Base-by-base conservation (phyloP, 441 rosid species). In the Bruguiera hainesii region DNA sequence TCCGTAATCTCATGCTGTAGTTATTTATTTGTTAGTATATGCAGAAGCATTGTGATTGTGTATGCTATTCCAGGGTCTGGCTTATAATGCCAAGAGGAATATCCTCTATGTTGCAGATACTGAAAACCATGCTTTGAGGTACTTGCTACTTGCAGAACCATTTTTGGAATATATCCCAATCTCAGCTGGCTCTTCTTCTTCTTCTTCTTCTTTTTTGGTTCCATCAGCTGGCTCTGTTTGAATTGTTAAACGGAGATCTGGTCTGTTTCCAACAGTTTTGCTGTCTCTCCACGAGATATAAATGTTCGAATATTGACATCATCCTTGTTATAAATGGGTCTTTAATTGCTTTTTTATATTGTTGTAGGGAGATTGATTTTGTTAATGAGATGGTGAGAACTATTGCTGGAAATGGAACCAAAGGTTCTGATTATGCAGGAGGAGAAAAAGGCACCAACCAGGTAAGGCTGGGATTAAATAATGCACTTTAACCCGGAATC, bases 91-190 rank as follows among this genome's bases (percentile, higher is more conserved):
- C 53, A 91, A 89, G 87, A 94, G 84, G 75, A 88, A 88, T 83
- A 50, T 89, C 60, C 91, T 94, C 28, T 94, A 89, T 78, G 96
- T 91, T 64, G 98, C 97, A 30, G 98, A 94, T 75, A 91, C 99
- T 1, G 98, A 94, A 83, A 94, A 89, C 68, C 99, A 94, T 76
- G 98, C 98, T 80, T 78, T 94, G 82, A 89, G 99, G 98, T 88
- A 74, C 30, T 42, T 39, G 71, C 33, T 48, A 59, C 64, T 67
- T 64, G 30, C 50, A 61, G 37, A 70, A 59, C 30, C 56, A 48
- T 63, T 30, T 30, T 29, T 66, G 39, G 53, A 56, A 55, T 74
- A 30, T 49, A 64, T 62, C 68, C 61, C 46, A 20, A 61, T 29
- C 65, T 56, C 51, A 50, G 58, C 35, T 13, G 46, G 66, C 19